phyloP scores from a whole-genome alignment of 75 land plant genomes.

The Ceratopteris richardii region DNA sequence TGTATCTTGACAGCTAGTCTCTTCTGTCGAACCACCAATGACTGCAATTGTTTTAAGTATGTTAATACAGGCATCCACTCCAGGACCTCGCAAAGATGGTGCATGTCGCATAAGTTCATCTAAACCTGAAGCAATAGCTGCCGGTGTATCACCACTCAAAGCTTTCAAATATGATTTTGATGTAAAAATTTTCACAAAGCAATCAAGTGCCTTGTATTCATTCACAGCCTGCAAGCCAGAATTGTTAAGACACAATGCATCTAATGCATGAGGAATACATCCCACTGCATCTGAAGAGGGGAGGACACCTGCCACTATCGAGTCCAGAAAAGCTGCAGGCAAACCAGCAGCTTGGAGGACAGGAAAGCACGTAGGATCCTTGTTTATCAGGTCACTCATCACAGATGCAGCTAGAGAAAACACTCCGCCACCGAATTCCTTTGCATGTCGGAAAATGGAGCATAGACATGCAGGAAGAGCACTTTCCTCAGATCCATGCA shows the following conservation, averaged over 20 bases:
- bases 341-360: conserved; percentile 75
- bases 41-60: conserved; percentile 54
- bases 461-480: conserved; percentile 70
- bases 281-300: conserved; percentile 77
- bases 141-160: conserved; percentile 61
- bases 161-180: conserved; percentile 63
- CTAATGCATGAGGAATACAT: conserved; percentile 86
- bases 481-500: conserved; percentile 77
- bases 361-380: conserved; percentile 91
- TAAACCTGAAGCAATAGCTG: conserved; percentile 66
- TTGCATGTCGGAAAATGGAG: conserved; percentile 65
- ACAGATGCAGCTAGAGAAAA: conserved; percentile 91
- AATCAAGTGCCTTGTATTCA: conserved; percentile 72
- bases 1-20: conserved; percentile 23
- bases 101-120: conserved; percentile 98
- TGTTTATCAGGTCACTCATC: conserved; percentile 96
- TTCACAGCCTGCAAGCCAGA: conserved; percentile 78
- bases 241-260: conserved; percentile 85
- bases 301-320: conserved; percentile 71
- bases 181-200: conserved; percentile 89
- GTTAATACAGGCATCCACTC: conserved; percentile 86
- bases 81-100: conserved; percentile 68
- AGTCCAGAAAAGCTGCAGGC: conserved; percentile 81
- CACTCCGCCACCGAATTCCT: conserved; percentile 95
- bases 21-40: conserved; percentile 46